Conservation (phyloP, 129 eudicot species). For the Flaveria brownii region DNA sequence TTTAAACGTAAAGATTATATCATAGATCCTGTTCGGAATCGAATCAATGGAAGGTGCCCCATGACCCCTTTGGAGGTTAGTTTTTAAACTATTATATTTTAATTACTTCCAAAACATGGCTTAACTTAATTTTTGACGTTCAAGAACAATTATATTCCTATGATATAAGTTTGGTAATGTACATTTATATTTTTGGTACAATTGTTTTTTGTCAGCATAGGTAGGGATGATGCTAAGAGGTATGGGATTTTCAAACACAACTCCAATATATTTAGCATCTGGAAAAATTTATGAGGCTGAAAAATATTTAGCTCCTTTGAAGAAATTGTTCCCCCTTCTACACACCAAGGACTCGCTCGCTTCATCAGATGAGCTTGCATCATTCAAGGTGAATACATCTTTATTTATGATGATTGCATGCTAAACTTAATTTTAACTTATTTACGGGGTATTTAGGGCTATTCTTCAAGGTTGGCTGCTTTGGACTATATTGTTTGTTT, state of each 20-base stretch:
- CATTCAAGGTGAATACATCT: slow-evolving; percentile 57
- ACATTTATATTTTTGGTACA: slow-evolving; percentile 11
- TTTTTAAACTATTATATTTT: slow-evolving; percentile 14
- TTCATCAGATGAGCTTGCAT: slow-evolving; percentile 68
- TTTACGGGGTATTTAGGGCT: slow-evolving; percentile 46
- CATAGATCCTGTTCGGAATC: slow-evolving; percentile 52
- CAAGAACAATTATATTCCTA: not conserved
- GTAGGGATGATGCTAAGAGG: slow-evolving; percentile 97
- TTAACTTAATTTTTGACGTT: not conserved
- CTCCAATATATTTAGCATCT: slow-evolving; percentile 82
- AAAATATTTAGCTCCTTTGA: slow-evolving; percentile 69
- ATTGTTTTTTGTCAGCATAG: slow-evolving; percentile 81
- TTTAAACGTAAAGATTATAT: slow-evolving; percentile 58
- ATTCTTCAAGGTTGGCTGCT: slow-evolving; percentile 91
- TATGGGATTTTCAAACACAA: slow-evolving; percentile 82
- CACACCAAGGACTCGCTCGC: slow-evolving; percentile 74
- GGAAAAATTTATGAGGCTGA: slow-evolving; percentile 73
- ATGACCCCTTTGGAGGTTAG: slow-evolving; percentile 92
- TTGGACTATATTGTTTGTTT: slow-evolving; percentile 84
- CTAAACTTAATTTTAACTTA: not conserved
- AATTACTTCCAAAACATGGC: not conserved
- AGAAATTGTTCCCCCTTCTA: slow-evolving; percentile 76
- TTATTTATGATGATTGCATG: not conserved
- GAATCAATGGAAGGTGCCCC: slow-evolving; percentile 76
- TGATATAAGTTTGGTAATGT: not conserved